Evolutionary conservation across 306 rosid species (phyloP).

Genomic region (Trifolium repens): DNA sequence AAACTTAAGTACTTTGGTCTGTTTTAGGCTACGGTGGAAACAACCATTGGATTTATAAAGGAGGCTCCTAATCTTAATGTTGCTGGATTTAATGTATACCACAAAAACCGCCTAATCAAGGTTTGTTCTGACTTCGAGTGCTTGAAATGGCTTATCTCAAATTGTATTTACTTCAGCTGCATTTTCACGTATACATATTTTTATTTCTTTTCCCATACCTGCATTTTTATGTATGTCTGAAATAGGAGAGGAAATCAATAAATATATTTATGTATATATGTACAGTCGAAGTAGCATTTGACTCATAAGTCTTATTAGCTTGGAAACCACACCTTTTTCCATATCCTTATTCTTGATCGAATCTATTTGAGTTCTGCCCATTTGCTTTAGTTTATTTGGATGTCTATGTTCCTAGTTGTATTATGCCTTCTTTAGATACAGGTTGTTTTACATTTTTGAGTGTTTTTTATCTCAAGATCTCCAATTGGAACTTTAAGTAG

Average conservation of each 20-base stretch:
- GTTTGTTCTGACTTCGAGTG: constrained; percentile 53
- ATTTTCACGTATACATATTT: constrained; percentile 21
- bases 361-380: not conserved
- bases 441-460: not conserved
- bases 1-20: constrained; percentile 37
- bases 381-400: not conserved
- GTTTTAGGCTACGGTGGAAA: constrained; percentile 60
- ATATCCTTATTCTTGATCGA: not conserved
- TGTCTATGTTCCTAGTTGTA: not conserved
- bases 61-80: constrained; percentile 68
- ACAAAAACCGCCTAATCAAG: constrained; percentile 94
- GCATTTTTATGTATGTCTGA: constrained; percentile 7
- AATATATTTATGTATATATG: not conserved
- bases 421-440: not conserved
- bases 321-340: not conserved
- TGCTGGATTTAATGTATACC: constrained; percentile 85
- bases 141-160: constrained; percentile 34
- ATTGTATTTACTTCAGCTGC: not conserved
- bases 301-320: not conserved
- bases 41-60: constrained; percentile 83
- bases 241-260: constrained; percentile 1
- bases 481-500: too few species aligned
- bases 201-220: constrained; percentile 32
- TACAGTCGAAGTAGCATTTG: constrained; percentile 12
- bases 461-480: not conserved